These are phyloP conservation scores for Periconia digitata DNA, from an alignment of 2,329 filamentous ascomycete species.

Conservation along the genomic window DNA sequence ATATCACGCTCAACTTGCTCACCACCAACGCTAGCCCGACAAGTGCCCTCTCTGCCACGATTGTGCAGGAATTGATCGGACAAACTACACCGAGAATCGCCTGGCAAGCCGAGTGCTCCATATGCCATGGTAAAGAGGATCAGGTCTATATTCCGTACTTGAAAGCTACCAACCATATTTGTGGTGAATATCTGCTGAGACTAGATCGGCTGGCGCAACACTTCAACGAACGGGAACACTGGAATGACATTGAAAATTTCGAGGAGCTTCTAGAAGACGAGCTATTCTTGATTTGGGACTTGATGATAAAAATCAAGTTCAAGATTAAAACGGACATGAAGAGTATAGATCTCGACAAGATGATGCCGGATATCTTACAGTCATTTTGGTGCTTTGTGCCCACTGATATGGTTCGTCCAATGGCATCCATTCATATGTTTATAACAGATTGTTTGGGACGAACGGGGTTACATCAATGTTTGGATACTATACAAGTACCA, in stretches of 20 bases:
- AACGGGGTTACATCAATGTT: not conserved
- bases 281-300: no score
- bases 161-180: not conserved
- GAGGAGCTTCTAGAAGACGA: no score
- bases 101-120: constrained; percentile 2
- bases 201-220: constrained; percentile 1
- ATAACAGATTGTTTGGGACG: constrained; percentile 5
- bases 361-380: not conserved
- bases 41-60: not conserved
- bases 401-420: not conserved
- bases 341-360: not conserved
- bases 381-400: not conserved
- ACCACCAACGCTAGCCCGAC: not conserved
- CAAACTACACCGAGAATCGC: constrained; percentile 1
- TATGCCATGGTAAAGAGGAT: not conserved
- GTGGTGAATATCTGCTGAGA: not conserved
- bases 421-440: not conserved
- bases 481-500: no score
- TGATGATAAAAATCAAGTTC: not conserved
- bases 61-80: not conserved
- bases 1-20: not conserved
- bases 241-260: not conserved
- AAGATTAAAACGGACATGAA: not conserved
- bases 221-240: not conserved
- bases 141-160: not conserved